These are phyloP conservation scores for Thuja plicata DNA, from an alignment of 83 land plant genomes.

Conservation along the genomic window DNA sequence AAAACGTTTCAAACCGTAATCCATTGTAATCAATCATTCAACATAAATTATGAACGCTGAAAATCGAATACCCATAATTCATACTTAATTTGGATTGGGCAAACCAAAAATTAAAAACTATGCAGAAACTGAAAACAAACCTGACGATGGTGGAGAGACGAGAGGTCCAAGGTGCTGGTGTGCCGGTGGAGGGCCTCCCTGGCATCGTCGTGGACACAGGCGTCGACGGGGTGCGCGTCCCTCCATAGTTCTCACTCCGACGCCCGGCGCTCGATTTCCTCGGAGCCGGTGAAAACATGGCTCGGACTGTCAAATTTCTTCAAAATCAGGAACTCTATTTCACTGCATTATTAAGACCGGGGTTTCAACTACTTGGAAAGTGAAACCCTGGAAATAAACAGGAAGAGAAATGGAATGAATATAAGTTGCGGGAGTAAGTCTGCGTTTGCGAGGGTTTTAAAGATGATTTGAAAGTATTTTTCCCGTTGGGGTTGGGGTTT, in stretches of 20 bases:
- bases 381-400: not conserved
- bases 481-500: not conserved
- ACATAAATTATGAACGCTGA: no score
- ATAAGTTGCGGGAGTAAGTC: no score
- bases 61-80: no score
- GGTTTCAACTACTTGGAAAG: not conserved
- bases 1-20: no score
- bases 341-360: not conserved
- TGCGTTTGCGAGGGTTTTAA: not conserved
- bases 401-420: not conserved
- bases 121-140: constrained; percentile 14
- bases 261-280: constrained; percentile 30
- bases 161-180: constrained; percentile 73
- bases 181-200: constrained; percentile 63
- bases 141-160: constrained; percentile 56
- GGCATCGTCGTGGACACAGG: constrained; percentile 24
- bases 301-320: not conserved
- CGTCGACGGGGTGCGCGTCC: constrained; percentile 31
- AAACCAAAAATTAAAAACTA: not conserved
- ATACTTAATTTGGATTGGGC: not conserved
- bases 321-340: not conserved
- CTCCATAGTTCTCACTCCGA: constrained; percentile 19
- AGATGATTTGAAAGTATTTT: not conserved
- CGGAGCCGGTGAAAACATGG: constrained; percentile 67
- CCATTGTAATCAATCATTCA: no score